Base-by-base conservation (phyloP, 2,329 filamentous ascomycete species). In the Aspergillus calidoustus region DNA sequence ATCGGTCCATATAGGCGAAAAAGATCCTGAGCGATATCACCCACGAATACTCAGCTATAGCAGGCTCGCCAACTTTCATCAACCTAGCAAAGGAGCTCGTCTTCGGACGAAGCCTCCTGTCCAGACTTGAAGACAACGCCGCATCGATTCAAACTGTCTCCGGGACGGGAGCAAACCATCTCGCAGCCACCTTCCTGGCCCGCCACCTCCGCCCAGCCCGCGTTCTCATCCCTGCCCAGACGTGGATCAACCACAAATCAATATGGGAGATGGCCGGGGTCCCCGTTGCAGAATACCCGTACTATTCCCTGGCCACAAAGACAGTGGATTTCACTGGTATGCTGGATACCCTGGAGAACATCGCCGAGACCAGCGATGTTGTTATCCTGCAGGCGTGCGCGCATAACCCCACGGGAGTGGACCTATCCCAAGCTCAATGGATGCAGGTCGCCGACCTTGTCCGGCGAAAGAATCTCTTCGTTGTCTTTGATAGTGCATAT, bases 401-500 rank as follows among this genome's bases (percentile, higher is more conserved):
- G 22, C 94, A 98, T 83, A 99, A 99, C 82, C 94, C 94, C 30
- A 99, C 94, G 1, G 94, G 94, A 61, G 91, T 97, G 64, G 94
- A 99, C 79, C 93, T 93, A 7, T 96, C 91, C 49, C 84, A 89
- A 69, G 91, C 93, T 60, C 94, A 98, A 81, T 99, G 94, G 94
- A 90, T 89, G 77, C 87, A 93, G 79, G 87, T 98, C 62, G 92
- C 93, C 53, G 80, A 85, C 48, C 77, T 97, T 46, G 89, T 97
- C 76, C 86, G 87, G 73, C 79, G 86, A 72, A 95, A 91, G 83
- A 88, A 87, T 67, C 91, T 96, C 77, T 96, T 98, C 81, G 93
- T 93, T 69, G 97, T 98, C 86, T 98, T 99, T 80, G 94, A 99
- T 83, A 92, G 88, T 62, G 94, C 94, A 57, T 99, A 99, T 83